Percentiles rank a stretch among this genome's conserved stretches.
Evolutionary conservation across 169 alveolate species (phyloP).

Genomic region (Cyclospora cayetanensis): DNA sequence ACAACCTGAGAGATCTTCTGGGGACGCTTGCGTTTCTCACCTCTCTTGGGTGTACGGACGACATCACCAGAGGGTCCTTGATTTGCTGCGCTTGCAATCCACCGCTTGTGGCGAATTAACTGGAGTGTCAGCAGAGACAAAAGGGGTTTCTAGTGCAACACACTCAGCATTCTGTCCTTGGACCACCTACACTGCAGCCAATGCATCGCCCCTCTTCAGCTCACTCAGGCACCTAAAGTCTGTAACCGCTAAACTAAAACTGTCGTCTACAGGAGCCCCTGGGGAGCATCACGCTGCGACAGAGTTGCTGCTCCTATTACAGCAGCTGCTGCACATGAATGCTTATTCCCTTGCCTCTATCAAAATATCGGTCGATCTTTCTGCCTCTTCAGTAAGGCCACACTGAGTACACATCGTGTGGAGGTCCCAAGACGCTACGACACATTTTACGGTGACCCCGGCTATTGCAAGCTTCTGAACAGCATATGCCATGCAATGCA

Average conservation of each 20-base stretch:
- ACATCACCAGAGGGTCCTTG: conserved; percentile 33
- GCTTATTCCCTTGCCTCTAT: conserved; percentile 54
- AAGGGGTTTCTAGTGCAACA: neutral
- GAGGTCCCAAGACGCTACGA: no score
- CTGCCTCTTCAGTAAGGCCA: conserved; percentile 55
- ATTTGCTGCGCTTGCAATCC: conserved; percentile 39
- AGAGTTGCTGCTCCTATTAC: conserved; percentile 56
- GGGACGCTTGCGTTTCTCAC: neutral
- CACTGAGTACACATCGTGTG: neutral
- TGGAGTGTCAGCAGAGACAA: conserved; percentile 6
- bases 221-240: conserved; percentile 45
- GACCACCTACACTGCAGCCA: conserved; percentile 46
- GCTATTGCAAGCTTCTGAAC: no score
- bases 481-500: no score
- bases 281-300: conserved; percentile 56
- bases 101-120: neutral
- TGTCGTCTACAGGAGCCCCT: conserved; percentile 43
- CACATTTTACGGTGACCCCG: no score
- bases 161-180: conserved; percentile 1
- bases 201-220: conserved; percentile 27
- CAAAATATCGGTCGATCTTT: conserved; percentile 55
- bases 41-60: conserved; percentile 54
- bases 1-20: neutral
- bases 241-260: conserved; percentile 50
- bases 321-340: conserved; percentile 60